Percentiles rank a stretch among this genome's conserved stretches.
These are phyloP conservation scores for Phytophthora boehmeriae DNA, from an alignment of 352 stramenopile genomes.

Conservation along the genomic window DNA sequence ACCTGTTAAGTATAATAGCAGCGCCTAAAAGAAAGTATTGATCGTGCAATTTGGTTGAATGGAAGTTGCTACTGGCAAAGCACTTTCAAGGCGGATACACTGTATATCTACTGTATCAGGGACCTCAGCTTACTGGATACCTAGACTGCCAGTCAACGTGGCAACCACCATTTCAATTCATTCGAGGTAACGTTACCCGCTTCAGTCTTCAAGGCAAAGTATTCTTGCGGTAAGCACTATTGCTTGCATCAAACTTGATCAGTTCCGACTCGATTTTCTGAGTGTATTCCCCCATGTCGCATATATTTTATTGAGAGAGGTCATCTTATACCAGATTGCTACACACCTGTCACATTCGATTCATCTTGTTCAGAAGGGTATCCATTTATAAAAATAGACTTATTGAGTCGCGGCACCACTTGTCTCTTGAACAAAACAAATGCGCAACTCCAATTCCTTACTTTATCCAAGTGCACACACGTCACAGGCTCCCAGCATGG, in stretches of 20 bases:
- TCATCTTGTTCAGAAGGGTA: neutral
- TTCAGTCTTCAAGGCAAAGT: neutral
- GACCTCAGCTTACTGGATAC: no score
- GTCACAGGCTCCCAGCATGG: constrained; percentile 7
- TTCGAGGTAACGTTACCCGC: no score
- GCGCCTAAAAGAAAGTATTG: neutral
- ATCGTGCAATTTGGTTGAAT: neutral
- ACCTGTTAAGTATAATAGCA: neutral
- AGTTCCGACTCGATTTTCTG: constrained; percentile 2
- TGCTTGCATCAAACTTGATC: neutral
- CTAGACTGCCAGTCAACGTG: no score
- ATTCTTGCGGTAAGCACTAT: neutral
- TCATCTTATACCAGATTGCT: no score
- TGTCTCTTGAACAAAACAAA: constrained; percentile 1
- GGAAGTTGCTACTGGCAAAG: no score
- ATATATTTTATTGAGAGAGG: neutral
- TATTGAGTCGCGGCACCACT: neutral
- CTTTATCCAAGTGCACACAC: constrained; percentile 13
- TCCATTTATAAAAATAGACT: constrained; percentile 4
- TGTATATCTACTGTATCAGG: no score
- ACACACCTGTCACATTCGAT: neutral
- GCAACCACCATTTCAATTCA: no score
- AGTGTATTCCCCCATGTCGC: constrained; percentile 10
- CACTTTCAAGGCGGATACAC: no score
- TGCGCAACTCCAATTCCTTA: neutral